A percentile compares a stretch with the other conserved stretches of the same genome.
Evolutionary conservation across 805 yeast genomes (phyloP).

Genomic region (Pichia manshurica): DNA sequence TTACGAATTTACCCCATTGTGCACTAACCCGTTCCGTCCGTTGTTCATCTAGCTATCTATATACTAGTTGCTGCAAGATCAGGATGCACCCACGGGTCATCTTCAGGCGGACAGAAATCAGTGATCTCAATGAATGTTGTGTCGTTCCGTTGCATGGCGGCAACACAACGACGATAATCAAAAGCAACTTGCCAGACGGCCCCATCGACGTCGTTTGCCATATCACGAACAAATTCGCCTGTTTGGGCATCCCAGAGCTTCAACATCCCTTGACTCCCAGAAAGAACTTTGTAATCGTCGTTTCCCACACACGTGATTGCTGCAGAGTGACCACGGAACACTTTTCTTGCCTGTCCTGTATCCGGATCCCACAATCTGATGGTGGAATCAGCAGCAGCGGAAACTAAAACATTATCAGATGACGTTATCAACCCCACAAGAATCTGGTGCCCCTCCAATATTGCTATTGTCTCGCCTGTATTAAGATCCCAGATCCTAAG

Average conservation of each 20-base stretch:
- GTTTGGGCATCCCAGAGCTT: slow-evolving; percentile 81
- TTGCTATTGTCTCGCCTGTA: slow-evolving; percentile 62
- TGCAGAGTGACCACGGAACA: slow-evolving; percentile 73
- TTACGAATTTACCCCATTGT: no score
- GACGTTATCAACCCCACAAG: slow-evolving; percentile 83
- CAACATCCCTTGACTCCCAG: slow-evolving; percentile 84
- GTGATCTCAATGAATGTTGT: slow-evolving; percentile 76
- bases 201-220: slow-evolving; percentile 69
- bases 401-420: slow-evolving; percentile 69
- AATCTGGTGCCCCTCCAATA: slow-evolving; percentile 82
- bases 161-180: slow-evolving; percentile 77
- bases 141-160: slow-evolving; percentile 73
- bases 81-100: slow-evolving; percentile 4
- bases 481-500: slow-evolving; percentile 86
- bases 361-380: slow-evolving; percentile 90
- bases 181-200: slow-evolving; percentile 94
- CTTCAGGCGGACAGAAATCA: slow-evolving; percentile 52
- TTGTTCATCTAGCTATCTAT: no score
- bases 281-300: slow-evolving; percentile 74
- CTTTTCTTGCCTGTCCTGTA: slow-evolving; percentile 56
- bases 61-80: neutral
- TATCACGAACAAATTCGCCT: slow-evolving; percentile 69
- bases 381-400: slow-evolving; percentile 95
- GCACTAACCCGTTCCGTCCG: no score
- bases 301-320: slow-evolving; percentile 94